These are phyloP conservation scores for Plasmodium billcollinsi DNA, from an alignment of 169 alveolate genomes.

Conservation along the genomic window DNA sequence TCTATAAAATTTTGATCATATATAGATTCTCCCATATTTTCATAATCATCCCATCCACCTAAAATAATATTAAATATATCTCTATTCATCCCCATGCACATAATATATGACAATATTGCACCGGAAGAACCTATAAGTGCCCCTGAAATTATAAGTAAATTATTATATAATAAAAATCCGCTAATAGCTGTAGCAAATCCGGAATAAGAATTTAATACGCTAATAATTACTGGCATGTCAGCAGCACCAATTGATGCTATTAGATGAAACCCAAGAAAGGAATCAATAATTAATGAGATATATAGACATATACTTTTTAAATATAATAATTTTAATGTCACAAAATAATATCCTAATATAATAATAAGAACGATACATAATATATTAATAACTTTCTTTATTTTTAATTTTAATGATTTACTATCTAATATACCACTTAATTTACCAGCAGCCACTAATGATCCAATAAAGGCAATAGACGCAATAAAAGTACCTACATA, in stretches of 20 bases:
- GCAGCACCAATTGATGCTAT: slow-evolving; percentile 95
- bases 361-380: slow-evolving; percentile 75
- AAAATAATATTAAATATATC: slow-evolving; percentile 89
- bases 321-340: slow-evolving; percentile 27
- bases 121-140: slow-evolving; percentile 96
- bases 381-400: slow-evolving; percentile 84
- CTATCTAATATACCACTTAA: slow-evolving; percentile 90
- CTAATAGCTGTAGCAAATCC: slow-evolving; percentile 95
- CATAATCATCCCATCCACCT: slow-evolving; percentile 91
- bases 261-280: slow-evolving; percentile 90
- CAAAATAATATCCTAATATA: slow-evolving; percentile 80
- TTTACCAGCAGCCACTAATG: slow-evolving; percentile 94
- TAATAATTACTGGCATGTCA: slow-evolving; percentile 96
- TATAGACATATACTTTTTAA: slow-evolving; percentile 76
- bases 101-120: slow-evolving; percentile 94
- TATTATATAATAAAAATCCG: slow-evolving; percentile 93
- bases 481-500: slow-evolving; percentile 92
- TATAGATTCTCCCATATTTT: slow-evolving; percentile 87
- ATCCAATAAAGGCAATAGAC: slow-evolving; percentile 95
- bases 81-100: slow-evolving; percentile 97
- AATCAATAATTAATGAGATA: slow-evolving; percentile 81
- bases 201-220: slow-evolving; percentile 94
- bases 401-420: slow-evolving; percentile 87
- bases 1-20: slow-evolving; percentile 78
- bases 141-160: slow-evolving; percentile 93